Evolutionary conservation across 2,329 filamentous ascomycete genomes (phyloP), one percentile per base, ranked within the genome.

Genomic region (Aspergillus versicolor): DNA sequence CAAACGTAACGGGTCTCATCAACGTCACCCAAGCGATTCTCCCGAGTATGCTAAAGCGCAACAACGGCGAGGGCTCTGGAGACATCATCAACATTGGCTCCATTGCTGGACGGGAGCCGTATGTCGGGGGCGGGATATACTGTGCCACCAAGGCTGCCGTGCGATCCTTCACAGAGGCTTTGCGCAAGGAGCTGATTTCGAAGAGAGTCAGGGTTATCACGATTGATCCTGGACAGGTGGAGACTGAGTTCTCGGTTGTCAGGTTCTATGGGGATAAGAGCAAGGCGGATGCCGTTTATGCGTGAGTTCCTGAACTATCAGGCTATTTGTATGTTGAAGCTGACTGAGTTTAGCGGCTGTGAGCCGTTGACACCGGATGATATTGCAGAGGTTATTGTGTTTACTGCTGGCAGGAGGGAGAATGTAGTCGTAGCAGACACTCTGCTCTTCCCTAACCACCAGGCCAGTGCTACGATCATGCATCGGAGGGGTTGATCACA

Each of bases 71-170:
- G 9, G 49, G 49, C 7, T 9, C 49, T 1, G 55, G 55, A 13
- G 55, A 57, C 6, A 57, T 57, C 19, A 48, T 53, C 49, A 57
- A 57, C 43, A 57, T 57, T 32, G 49, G 49, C 9, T 53, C 48
- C 3, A 57, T 57, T 38, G 49, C 55, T 9, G 55, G 55, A 12
- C 55, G 55, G 5, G 55, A 53, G 34, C 42, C 49, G 13, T 57
- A 57, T 17, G 22, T 43, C 21, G 43, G 55, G 4, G 49, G 55
- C 8, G 34, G 55, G 21, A 53, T 57, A 6, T 57, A 57, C 24
- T 53, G 55, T 12, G 49, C 55, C 19, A 57, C 42, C 6, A 57
- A 57, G 17, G 49, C 55, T 4, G 54, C 48, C 5, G 41, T 52
- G 13, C 48, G 49, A 4, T 47, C 48, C 1, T 57, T 57, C 13